Conservation (phyloP, 1,284 basidiomycete genomes). For the Amylostereum chailletii region DNA sequence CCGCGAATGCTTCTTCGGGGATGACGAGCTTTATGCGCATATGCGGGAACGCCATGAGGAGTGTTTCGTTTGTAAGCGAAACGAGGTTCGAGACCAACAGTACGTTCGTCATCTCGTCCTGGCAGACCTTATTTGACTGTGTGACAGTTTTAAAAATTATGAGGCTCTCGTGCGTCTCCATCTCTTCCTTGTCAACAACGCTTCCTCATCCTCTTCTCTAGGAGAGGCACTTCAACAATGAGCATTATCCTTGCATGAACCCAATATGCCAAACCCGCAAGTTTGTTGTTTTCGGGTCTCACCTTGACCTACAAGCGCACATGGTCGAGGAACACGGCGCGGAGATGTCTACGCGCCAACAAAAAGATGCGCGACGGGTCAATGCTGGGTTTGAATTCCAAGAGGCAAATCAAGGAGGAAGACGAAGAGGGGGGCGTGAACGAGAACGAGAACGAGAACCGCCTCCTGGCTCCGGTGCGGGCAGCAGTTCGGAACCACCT, state of each 20-base stretch:
- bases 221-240: constrained; percentile 64
- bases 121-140: constrained; percentile 1
- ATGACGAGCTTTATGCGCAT: constrained; percentile 91
- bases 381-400: constrained; percentile 78
- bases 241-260: constrained; percentile 76
- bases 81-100: constrained; percentile 80
- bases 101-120: constrained; percentile 33
- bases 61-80: constrained; percentile 88
- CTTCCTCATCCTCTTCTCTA: constrained; percentile 17
- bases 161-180: constrained; percentile 49
- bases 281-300: constrained; percentile 89
- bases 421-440: constrained; percentile 16
- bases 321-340: constrained; percentile 82
- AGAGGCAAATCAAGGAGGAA: constrained; percentile 27
- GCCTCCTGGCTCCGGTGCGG: constrained; percentile 28
- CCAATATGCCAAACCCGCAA: constrained; percentile 76
- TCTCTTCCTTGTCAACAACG: neutral
- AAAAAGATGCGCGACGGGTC: constrained; percentile 71
- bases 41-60: constrained; percentile 95
- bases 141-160: constrained; percentile 70
- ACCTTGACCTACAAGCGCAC: constrained; percentile 88
- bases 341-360: constrained; percentile 73
- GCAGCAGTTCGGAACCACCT: constrained; percentile 20
- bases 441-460: constrained; percentile 42
- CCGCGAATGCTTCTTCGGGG: constrained; percentile 80